phyloP scores from a whole-genome alignment of 2,329 filamentous ascomycete species.

The Pseudovirgaria hyperparasitica region DNA sequence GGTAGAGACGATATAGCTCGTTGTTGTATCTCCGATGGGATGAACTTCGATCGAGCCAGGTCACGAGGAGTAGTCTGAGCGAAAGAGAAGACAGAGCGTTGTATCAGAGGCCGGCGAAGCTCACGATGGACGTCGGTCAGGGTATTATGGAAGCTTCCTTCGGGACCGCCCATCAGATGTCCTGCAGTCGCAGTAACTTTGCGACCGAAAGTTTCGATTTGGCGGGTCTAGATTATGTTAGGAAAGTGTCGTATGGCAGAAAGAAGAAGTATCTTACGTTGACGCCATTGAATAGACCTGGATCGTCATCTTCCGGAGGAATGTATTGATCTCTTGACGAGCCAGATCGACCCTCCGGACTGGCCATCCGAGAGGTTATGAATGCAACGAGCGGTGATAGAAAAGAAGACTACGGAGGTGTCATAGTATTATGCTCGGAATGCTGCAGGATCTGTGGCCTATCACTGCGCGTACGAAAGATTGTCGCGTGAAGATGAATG shows the following conservation, averaged over 20 bases:
- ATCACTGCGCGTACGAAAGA: no score
- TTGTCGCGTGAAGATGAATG: no score
- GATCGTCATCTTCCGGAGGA: slow-evolving; percentile 12
- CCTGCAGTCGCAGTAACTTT: slow-evolving; percentile 91
- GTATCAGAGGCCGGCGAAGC: slow-evolving; percentile 68
- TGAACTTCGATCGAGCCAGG: slow-evolving; percentile 82
- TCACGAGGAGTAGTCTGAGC: slow-evolving; percentile 87
- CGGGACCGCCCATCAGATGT: slow-evolving; percentile 60
- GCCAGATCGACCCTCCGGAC: no score
- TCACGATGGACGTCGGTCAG: slow-evolving; percentile 85
- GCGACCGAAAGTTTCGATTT: slow-evolving; percentile 82
- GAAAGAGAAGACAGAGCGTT: slow-evolving; percentile 84
- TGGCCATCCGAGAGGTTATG: no score
- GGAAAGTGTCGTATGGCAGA: no score
- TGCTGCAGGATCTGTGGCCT: no score
- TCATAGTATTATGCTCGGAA: no score
- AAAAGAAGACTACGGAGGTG: no score
- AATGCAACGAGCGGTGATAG: no score
- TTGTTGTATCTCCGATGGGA: slow-evolving; percentile 83
- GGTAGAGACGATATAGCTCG: slow-evolving; percentile 78
- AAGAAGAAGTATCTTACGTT: background rate
- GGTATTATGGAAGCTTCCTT: slow-evolving; percentile 52
- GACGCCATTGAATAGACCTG: slow-evolving; percentile 1
- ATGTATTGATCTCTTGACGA: no score
- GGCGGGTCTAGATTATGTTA: slow-evolving; percentile 58